Evolutionary conservation across 2,329 filamentous ascomycete genomes (phyloP), one percentile per base, ranked within the genome.

Genomic region (Tetracladium maxilliforme): DNA sequence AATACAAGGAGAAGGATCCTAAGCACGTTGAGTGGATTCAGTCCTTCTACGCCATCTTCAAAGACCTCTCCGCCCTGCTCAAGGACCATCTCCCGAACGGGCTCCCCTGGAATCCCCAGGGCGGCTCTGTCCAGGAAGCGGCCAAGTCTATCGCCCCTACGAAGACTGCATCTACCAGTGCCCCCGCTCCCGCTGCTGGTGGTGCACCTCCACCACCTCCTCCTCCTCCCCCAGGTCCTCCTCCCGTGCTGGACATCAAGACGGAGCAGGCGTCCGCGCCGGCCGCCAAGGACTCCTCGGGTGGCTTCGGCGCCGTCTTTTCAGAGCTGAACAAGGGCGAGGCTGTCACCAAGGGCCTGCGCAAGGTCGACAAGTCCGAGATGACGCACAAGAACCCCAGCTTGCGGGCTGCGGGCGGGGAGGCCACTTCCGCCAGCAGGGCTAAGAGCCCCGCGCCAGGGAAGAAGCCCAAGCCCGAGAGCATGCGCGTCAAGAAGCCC

Each of bases 351-450:
- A 73, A 81, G 36, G 75, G 80, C 16, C 64, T 98, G 18, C 78
- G 80, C 37, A 98, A 94, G 60, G 90, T 98, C 24, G 87, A 94
- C 55, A 78, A 76, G 45, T 90, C 80, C 27, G 66, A 95, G 51
- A 94, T 94, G 87, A 98, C 90, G 31, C 90, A 98, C 56, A 95
- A 95, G 61, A 98, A 98, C 53, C 90, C 90, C 10, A 70, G 74
- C 7, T 61, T 98, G 30, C 75, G 90, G 33, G 68, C 80, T 14
- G 61, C 61, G 32, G n/a, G n/a, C n/a, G n/a, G n/a, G n/a, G n/a
- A n/a, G n/a, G 78, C 80, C 9, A 65, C 70, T 3, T 61, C 63
- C 6, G 44, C 56, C 19, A 42, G 44, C 14, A 67, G 81, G 24
- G 72, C 68, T 29, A 92, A 90, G 64, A 92, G 81, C 35, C 86